These are phyloP conservation scores for Hypericum androsaemum DNA, from an alignment of 345 rosid species.

Conservation along the genomic window DNA sequence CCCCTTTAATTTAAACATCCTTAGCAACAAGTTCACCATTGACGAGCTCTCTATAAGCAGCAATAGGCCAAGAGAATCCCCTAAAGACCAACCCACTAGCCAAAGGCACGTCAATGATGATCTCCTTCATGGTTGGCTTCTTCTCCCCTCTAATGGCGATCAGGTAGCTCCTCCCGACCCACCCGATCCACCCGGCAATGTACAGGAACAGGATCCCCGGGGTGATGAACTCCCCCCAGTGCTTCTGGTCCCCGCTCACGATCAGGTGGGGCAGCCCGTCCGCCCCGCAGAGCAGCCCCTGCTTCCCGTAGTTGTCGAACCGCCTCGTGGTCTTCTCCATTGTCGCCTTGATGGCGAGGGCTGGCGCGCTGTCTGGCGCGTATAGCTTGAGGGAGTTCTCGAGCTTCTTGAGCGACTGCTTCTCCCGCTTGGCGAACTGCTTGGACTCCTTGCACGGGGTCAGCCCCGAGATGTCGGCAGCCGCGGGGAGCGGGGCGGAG, in stretches of 20 bases:
- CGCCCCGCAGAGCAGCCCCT: constrained; percentile 49
- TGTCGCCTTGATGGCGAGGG: constrained; percentile 48
- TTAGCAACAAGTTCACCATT: constrained; percentile 80
- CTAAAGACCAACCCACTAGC: constrained; percentile 62
- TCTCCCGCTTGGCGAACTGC: constrained; percentile 33
- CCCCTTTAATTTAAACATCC: constrained; percentile 45
- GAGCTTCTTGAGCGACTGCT: background rate
- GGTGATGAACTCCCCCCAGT: constrained; percentile 98
- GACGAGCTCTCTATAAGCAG: constrained; percentile 85
- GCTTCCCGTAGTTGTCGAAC: constrained; percentile 1
- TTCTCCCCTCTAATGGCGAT: constrained; percentile 80
- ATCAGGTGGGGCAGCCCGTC: constrained; percentile 94
- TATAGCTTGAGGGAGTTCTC: background rate
- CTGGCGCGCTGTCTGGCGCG: background rate
- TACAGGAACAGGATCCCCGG: constrained; percentile 86
- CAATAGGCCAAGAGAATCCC: constrained; percentile 92
- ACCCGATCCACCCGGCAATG: constrained; percentile 98
- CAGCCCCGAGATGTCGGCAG: background rate
- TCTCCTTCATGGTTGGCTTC: constrained; percentile 95
- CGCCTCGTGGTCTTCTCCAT: constrained; percentile 14
- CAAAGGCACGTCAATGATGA: constrained; percentile 90
- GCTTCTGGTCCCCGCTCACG: constrained; percentile 95
- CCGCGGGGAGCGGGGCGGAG: constrained; percentile 31
- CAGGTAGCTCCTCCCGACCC: constrained; percentile 95
- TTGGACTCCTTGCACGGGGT: constrained; percentile 73